Conservation (phyloP, 1,284 basidiomycete genomes). For the Schizopora paradoxa region DNA sequence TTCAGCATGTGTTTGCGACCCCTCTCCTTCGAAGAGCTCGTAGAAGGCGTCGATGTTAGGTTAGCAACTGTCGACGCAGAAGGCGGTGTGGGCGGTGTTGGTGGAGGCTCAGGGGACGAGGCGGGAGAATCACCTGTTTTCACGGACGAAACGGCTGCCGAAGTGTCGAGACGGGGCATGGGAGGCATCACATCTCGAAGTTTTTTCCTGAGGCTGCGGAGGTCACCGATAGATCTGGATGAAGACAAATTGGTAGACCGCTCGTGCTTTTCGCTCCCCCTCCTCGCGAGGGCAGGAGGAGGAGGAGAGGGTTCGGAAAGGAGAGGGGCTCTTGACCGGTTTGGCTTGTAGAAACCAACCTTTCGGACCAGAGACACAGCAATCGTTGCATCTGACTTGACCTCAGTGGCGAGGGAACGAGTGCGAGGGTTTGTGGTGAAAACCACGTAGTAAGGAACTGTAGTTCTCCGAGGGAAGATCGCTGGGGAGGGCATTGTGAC, state of each 20-base stretch:
- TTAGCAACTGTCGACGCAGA: constrained; percentile 22
- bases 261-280: background rate
- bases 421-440: constrained; percentile 59
- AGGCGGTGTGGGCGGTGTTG: background rate
- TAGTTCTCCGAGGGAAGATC: constrained; percentile 50
- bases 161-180: too few species aligned
- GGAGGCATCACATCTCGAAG: too few species aligned
- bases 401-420: constrained; percentile 48
- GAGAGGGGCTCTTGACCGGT: constrained; percentile 10
- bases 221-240: background rate
- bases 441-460: constrained; percentile 64
- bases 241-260: background rate
- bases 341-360: constrained; percentile 36
- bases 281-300: background rate
- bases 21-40: constrained; percentile 40
- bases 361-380: constrained; percentile 56
- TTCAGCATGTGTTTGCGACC: constrained; percentile 36
- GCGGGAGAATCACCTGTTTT: background rate
- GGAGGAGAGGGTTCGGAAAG: background rate
- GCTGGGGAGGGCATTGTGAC: constrained; percentile 56
- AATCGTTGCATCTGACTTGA: constrained; percentile 63
- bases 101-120: constrained; percentile 1
- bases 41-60: constrained; percentile 41
- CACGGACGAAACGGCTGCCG: background rate
- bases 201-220: background rate